phyloP scores from a whole-genome alignment of 768 basidiomycete genomes.

The Gymnopilus junonius region DNA sequence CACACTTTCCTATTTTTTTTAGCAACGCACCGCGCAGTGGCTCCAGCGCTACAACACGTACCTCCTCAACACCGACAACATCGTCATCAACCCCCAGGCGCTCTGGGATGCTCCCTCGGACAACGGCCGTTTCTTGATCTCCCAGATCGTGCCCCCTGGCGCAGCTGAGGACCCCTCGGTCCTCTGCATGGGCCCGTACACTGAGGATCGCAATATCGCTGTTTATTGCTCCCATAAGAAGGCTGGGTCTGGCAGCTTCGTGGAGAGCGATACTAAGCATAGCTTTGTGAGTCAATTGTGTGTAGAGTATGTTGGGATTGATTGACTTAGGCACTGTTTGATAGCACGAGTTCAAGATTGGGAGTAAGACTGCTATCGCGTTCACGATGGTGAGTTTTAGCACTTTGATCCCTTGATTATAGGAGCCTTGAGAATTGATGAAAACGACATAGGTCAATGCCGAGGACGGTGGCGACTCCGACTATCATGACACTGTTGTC shows the following conservation, averaged over 20 bases:
- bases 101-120: constrained; percentile 4
- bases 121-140: constrained; percentile 4
- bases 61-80: constrained; percentile 9
- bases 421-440: neutral
- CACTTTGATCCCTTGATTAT: too few species aligned
- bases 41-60: constrained; percentile 16
- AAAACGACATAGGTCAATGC: constrained; percentile 9
- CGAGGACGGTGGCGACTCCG: constrained; percentile 12
- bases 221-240: constrained; percentile 10
- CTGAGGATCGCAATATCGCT: constrained; percentile 3
- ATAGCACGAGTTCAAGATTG: constrained; percentile 14
- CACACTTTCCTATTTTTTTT: too few species aligned
- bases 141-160: neutral
- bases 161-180: neutral
- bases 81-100: constrained; percentile 5
- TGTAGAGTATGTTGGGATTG: neutral
- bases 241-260: neutral
- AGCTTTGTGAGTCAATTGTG: neutral
- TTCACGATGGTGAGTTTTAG: constrained; percentile 11
- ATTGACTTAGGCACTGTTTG: neutral
- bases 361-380: constrained; percentile 5
- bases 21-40: constrained; percentile 11
- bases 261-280: constrained; percentile 1
- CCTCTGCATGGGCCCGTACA: constrained; percentile 5
- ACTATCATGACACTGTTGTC: constrained; percentile 15